Evolutionary conservation across 78 protist genomes (phyloP).

Genomic region (Dictyostelium brefeldianum): DNA sequence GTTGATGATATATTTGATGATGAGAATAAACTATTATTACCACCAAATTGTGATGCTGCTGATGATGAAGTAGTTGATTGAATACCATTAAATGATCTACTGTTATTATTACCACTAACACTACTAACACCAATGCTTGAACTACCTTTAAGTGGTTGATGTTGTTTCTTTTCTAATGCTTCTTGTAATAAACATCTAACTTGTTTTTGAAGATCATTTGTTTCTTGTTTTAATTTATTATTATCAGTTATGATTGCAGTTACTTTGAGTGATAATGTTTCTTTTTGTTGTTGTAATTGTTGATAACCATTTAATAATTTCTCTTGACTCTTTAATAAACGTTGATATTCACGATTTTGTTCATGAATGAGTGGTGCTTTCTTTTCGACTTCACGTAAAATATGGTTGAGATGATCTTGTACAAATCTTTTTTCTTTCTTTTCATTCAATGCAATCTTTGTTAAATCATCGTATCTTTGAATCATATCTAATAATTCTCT

Average conservation of each 20-base stretch:
- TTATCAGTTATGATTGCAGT: constrained; percentile 14
- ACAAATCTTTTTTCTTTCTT: constrained; percentile 60
- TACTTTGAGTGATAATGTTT: constrained; percentile 19
- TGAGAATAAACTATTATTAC: not conserved
- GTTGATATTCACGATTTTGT: constrained; percentile 54
- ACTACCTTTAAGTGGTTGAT: not conserved
- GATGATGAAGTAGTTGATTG: not conserved
- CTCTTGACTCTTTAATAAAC: constrained; percentile 72
- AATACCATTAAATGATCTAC: not conserved
- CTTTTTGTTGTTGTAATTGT: constrained; percentile 60
- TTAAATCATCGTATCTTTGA: constrained; percentile 58
- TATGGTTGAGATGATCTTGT: constrained; percentile 50
- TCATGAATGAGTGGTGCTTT: constrained; percentile 74
- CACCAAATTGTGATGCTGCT: not conserved
- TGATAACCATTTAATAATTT: constrained; percentile 44
- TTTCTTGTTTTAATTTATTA: constrained; percentile 16
- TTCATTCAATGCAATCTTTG: constrained; percentile 61
- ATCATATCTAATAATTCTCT: constrained; percentile 70
- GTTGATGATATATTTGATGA: not conserved
- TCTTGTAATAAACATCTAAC: constrained; percentile 50
- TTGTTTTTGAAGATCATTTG: constrained; percentile 51
- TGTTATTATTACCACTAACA: not conserved
- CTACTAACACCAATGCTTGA: not conserved
- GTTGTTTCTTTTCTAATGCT: constrained; percentile 28
- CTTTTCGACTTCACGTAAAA: constrained; percentile 66